Percentiles rank a stretch among this genome's conserved stretches.
Conservation (phyloP, 2,329 filamentous ascomycete species). For the Pleoardoris graminearum region DNA sequence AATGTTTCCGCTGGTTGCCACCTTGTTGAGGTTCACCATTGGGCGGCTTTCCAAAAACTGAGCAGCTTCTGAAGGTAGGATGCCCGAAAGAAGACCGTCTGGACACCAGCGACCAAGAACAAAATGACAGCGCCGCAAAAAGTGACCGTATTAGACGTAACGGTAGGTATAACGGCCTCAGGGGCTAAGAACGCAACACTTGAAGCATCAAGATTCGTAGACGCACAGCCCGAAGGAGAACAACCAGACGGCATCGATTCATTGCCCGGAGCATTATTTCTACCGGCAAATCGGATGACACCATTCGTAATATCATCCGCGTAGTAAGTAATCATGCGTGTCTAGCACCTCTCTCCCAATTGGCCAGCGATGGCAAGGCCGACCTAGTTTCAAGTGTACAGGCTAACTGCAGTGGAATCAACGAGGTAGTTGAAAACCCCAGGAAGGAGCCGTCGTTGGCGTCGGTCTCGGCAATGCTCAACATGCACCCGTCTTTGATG, state of each 20-base stretch:
- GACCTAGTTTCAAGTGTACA: conserved; percentile 33
- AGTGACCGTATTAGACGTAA: neutral
- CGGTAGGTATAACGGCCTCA: neutral
- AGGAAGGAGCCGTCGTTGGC: no score
- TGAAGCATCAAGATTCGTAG: neutral
- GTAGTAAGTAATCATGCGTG: conserved; percentile 24
- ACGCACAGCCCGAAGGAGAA: conserved; percentile 6
- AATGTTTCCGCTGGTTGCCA: neutral
- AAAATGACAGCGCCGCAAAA: neutral
- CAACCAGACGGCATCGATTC: conserved; percentile 19
- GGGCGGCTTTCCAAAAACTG: neutral
- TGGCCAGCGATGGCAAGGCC: conserved; percentile 28
- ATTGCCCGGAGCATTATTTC: conserved; percentile 8
- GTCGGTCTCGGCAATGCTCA: no score
- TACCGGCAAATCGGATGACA: conserved; percentile 9
- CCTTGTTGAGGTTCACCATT: neutral
- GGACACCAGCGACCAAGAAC: neutral
- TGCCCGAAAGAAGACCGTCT: neutral
- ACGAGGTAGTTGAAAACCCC: no score
- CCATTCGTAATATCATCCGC: conserved; percentile 22
- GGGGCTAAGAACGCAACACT: neutral
- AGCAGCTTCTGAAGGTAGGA: neutral
- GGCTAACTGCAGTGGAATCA: no score
- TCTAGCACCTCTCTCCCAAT: conserved; percentile 23
- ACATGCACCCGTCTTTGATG: no score